Evolutionary conservation across 768 basidiomycete species (phyloP).

Genomic region (Leccinum obscurum): DNA sequence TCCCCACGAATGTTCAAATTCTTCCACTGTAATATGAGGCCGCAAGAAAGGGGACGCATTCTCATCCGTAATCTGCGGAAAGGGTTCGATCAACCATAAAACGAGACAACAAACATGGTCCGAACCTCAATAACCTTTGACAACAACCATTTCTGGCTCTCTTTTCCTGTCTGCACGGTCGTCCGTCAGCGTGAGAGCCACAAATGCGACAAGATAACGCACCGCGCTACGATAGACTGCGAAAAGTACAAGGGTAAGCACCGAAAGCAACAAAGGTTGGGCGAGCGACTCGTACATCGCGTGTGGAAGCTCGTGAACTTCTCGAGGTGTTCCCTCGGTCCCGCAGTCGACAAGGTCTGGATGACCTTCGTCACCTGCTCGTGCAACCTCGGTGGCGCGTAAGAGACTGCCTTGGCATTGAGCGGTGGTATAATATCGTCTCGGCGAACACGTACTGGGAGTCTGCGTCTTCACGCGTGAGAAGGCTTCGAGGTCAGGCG

Average conservation of each 20-base stretch:
- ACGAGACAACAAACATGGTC: not conserved
- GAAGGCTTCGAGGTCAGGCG: conserved; percentile 54
- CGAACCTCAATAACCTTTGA: conserved; percentile 63
- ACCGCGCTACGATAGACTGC: conserved; percentile 78
- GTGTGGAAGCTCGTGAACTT: conserved; percentile 73
- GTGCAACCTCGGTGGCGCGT: conserved; percentile 60
- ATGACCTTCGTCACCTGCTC: conserved; percentile 60
- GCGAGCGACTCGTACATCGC: conserved; percentile 51
- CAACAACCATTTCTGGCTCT: conserved; percentile 80
- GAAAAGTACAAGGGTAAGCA: conserved; percentile 25
- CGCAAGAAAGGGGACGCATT: conserved; percentile 59
- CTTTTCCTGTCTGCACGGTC: conserved; percentile 56
- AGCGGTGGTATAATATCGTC: not conserved
- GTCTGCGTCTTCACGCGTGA: conserved; percentile 37
- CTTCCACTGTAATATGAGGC: conserved; percentile 59
- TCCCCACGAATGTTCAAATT: conserved; percentile 81
- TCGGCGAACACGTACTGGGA: conserved; percentile 37
- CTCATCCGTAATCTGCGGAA: conserved; percentile 58
- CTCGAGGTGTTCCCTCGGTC: conserved; percentile 61
- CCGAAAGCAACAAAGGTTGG: not conserved
- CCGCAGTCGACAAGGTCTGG: conserved; percentile 64
- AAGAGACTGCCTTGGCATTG: conserved; percentile 41
- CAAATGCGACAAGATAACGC: conserved; percentile 18
- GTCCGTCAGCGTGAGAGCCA: conserved; percentile 16
- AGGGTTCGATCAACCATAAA: conserved; percentile 1